Evolutionary conservation across 345 rosid genomes (phyloP), one percentile per base, ranked within the genome.

Genomic region (Eucalyptus rudis): DNA sequence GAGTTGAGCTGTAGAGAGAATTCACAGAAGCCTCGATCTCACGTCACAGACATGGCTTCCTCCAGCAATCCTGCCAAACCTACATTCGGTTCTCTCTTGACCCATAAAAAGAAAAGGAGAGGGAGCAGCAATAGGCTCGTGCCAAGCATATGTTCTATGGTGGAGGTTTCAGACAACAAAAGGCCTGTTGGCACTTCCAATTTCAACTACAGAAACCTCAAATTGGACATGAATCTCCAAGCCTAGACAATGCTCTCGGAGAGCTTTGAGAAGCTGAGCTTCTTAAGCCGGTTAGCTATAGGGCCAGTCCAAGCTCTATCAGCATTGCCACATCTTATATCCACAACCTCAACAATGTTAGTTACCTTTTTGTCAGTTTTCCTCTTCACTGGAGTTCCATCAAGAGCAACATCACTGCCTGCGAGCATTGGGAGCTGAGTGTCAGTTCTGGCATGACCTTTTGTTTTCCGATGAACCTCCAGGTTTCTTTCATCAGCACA

Each of bases 201-300:
- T 3, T 91, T 92, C 87, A 89, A 89, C 86, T 96, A 94, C 90
- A 92, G 91, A 92, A 93, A 89, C 92, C 94, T 93, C 91, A 94
- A 94, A 83, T 93, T 94, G 76, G 96, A 95, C 49, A 90, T 88
- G 90, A 93, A 91, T 76, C 86, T 91, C 92, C 93, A 91, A 87
- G 91, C 90, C 91, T 95, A 98, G 92, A 91, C 66, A 88, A 94
- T 90, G 91, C 96, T 96, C 88, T 97, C 96, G 3, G 95, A 94
- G 87, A 98, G 97, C 92, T 96, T 98, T 47, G 99, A 97, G 95
- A 97, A 98, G 86, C 99, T 95, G 87, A 97, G 98, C 93, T 98
- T 98, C 94, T 93, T 98, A 91, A 98, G 97, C 89, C 94, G 94
- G 88, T 90, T 95, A 24, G 98, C 93, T 89, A 96, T 89, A 15